Evolutionary conservation across 257 asterid genomes (phyloP).

Genomic region (Capsicum pubescens): DNA sequence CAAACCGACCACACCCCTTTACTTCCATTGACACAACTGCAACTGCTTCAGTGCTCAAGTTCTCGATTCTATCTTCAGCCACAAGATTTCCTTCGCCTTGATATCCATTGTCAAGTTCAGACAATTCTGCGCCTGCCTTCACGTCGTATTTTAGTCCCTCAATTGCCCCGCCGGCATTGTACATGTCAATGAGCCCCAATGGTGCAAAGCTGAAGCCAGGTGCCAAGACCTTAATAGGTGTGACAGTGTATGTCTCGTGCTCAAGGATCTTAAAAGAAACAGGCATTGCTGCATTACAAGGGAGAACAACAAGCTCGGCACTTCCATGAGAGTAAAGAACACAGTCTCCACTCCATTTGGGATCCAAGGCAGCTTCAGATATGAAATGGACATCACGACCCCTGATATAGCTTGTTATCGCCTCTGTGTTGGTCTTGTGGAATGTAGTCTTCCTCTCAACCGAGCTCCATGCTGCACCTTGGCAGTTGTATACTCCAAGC

Average conservation of each 20-base stretch:
- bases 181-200: conserved; percentile 77
- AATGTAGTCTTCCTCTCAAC: conserved; percentile 74
- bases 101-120: conserved; percentile 38
- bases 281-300: conserved; percentile 61
- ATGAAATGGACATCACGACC: conserved; percentile 77
- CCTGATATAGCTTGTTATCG: conserved; percentile 61
- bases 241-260: conserved; percentile 72
- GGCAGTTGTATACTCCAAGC: conserved; percentile 84
- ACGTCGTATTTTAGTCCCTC: conserved; percentile 59
- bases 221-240: conserved; percentile 60
- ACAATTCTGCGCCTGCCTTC: conserved; percentile 42
- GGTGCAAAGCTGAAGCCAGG: conserved; percentile 67
- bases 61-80: conserved; percentile 35
- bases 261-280: conserved; percentile 79
- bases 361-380: conserved; percentile 55
- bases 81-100: conserved; percentile 33
- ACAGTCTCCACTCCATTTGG: conserved; percentile 68
- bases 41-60: conserved; percentile 42
- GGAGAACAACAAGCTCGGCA: conserved; percentile 46
- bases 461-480: conserved; percentile 89
- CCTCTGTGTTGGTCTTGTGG: conserved; percentile 65
- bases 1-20: conserved; percentile 73
- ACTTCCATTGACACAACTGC: conserved; percentile 58
- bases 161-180: conserved; percentile 78
- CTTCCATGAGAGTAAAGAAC: conserved; percentile 55